Evolutionary conservation across 192 early-diverging fungal species (phyloP), one percentile per base, ranked within the genome.

Genomic region (Coemansia sp.): DNA sequence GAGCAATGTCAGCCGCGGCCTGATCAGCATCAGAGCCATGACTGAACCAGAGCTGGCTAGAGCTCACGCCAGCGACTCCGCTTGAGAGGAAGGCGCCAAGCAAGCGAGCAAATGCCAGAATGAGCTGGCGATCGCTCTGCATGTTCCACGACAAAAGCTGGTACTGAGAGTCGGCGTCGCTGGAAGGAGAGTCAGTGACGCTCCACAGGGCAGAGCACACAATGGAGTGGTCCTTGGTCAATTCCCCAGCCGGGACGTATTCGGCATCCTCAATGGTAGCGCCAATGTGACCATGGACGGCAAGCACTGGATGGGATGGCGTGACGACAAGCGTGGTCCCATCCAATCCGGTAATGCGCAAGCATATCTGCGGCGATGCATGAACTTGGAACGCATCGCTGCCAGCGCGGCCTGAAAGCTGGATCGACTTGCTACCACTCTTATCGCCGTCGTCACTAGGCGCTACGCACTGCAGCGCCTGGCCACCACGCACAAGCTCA

Each of bases 251-350:
- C 3, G 75, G 52, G 18, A 85, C 57, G 43, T 79, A 85, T 29
- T 58, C 39, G 22, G 79, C 73, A 11, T 79, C 68, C 20, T 70
- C 68, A 22, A 80, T 52, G 15, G 64, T 36, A 7, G 64, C 65
- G 29, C 69, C 67, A 12, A 46, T 22, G 9, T 47, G 41, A 31
- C 64, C 57, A 43, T 44, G 62, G 33, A 79, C 49, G 4, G 76
- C 76, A 31, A 85, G 71, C 34, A 85, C 84, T 33, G 84, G 84
- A 33, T 85, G 84, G n/a, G 76, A 72, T 20, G 75, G 68, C 34
- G 84, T 85, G n/a, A 81, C 64, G 34, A 66, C 73, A 57, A 85
- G 63, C 34, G 31, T 43, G 3, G 76, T 75, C n/a, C 84, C 84
- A 31, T 85, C 84, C 11, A 72, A 27, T 16, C 76, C 73, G 10